Evolutionary conservation across 1,284 basidiomycete species (phyloP), one percentile per base, ranked within the genome.

Genomic region (Naganishia cerealis): DNA sequence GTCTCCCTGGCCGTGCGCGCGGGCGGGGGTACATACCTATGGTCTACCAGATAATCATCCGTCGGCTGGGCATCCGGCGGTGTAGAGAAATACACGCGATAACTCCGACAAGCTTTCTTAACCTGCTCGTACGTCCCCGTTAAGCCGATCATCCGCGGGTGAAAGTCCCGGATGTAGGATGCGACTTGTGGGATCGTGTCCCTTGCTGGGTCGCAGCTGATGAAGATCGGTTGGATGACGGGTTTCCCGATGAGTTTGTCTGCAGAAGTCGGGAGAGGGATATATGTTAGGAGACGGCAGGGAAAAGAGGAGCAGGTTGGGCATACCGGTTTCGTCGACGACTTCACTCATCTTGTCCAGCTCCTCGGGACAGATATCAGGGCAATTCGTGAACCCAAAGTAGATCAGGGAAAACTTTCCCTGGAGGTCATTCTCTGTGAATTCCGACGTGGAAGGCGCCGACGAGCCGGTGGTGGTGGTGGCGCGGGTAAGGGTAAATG

Each of bases 291-390:
- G 3, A 43, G 39, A 18, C 29, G 12, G 38, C 16, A 15, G 15
- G 7, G 13, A 12, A 50, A 69, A 61, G 12, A 65, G 6, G 58
- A 52, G 21, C 38, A 26, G 36, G 54, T 15, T 46, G 70, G 24
- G 81, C 89, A 72, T 73, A 89, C 91, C 88, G 68, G 92, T 84
- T 56, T 84, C 82, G 50, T 90, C 84, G 40, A 98, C 85, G n/a
- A 94, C 89, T 0, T 82, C 84, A 24, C 89, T 88, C 85, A 98
- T 89, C 84, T 99, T 99, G 84, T 99, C 95, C 39, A 99, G 85
- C 81, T 99, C 95, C 71, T 96, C 92, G 1, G 95, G 95, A 79
- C 95, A 99, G 70, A 99, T 98, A 80, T 99, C 96, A 3, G 95
- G 96, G 79, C 94, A 96, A 80, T 96, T 94, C 39, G 93, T 94